Conservation (phyloP, 371 early-diverging fungal species). For the Aphelidium insulamus region DNA sequence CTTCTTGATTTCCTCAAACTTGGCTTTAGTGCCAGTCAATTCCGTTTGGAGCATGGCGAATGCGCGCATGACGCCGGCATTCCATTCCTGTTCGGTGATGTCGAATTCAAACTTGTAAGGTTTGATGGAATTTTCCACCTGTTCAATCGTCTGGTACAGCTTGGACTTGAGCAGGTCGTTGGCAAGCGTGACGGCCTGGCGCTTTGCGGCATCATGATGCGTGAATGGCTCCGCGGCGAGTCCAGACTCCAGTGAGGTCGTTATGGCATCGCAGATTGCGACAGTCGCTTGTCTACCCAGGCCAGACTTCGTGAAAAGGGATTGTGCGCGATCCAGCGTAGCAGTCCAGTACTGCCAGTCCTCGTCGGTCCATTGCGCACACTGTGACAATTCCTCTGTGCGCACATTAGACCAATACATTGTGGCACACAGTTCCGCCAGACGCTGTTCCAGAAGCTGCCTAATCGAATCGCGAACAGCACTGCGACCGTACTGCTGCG, state of each 20-base stretch:
- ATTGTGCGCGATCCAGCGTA: slow-evolving; percentile 55
- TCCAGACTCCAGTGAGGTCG: slow-evolving; percentile 55
- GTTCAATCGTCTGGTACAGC: slow-evolving; percentile 69
- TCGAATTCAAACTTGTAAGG: slow-evolving; percentile 94
- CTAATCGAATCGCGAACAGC: slow-evolving; percentile 73
- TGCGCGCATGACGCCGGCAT: slow-evolving; percentile 56
- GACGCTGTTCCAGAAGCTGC: slow-evolving; percentile 62
- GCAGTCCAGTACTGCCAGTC: slow-evolving; percentile 50
- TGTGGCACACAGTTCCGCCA: slow-evolving; percentile 72
- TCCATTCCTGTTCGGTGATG: slow-evolving; percentile 76
- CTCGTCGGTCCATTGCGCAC: too few species aligned
- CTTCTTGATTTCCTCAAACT: slow-evolving; percentile 43
- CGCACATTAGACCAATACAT: slow-evolving; percentile 84
- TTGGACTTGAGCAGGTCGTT: slow-evolving; percentile 60
- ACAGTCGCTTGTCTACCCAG: slow-evolving; percentile 30
- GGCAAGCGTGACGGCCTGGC: slow-evolving; percentile 52
- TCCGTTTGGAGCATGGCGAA: slow-evolving; percentile 47
- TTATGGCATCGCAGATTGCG: slow-evolving; percentile 54
- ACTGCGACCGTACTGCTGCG: slow-evolving; percentile 64
- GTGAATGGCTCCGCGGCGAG: slow-evolving; percentile 57
- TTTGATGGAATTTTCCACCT: slow-evolving; percentile 94
- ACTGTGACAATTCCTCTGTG: too few species aligned
- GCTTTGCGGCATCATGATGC: slow-evolving; percentile 62
- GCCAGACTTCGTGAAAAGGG: slow-evolving; percentile 75
- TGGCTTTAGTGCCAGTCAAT: slow-evolving; percentile 41